Evolutionary conservation across 371 early-diverging fungal genomes (phyloP).

Genomic region (Sporodiniella umbellata): DNA sequence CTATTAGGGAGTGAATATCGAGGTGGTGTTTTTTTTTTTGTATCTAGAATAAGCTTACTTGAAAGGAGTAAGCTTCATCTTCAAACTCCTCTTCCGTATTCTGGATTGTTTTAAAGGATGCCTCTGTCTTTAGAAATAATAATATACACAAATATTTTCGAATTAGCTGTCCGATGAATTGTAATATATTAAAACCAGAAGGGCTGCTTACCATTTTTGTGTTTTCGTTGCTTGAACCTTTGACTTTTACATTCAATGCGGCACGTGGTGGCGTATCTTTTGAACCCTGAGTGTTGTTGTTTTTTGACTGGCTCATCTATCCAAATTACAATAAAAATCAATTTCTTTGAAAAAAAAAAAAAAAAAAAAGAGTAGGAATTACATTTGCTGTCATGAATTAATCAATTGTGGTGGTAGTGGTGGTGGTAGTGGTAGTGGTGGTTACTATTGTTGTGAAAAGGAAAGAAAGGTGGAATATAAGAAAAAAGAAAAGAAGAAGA

Average conservation of each 20-base stretch:
- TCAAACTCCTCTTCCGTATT: neutral
- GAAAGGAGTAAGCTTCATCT: neutral
- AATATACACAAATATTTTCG: no score
- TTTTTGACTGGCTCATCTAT: neutral
- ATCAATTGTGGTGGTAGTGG: no score
- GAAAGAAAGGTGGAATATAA: neutral
- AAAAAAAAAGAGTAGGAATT: neutral
- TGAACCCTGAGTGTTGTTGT: neutral
- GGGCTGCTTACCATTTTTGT: slow-evolving; percentile 1
- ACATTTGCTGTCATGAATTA: no score
- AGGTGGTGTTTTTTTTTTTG: no score
- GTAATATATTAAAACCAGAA: neutral
- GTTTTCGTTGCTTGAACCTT: neutral
- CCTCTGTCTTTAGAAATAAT: neutral
- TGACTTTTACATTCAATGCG: slow-evolving; percentile 1
- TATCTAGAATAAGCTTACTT: neutral
- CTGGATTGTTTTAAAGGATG: neutral
- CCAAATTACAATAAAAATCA: no score
- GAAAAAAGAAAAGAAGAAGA: neutral
- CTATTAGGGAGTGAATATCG: neutral
- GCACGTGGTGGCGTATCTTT: slow-evolving; percentile 1
- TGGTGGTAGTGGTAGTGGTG: no score
- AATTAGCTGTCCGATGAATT: neutral
- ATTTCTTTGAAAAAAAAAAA: slow-evolving; percentile 1
- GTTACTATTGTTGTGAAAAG: slow-evolving; percentile 11